Evolutionary conservation across 2,329 filamentous ascomycete genomes (phyloP).

Genomic region (Albophoma yamanashiensis): DNA sequence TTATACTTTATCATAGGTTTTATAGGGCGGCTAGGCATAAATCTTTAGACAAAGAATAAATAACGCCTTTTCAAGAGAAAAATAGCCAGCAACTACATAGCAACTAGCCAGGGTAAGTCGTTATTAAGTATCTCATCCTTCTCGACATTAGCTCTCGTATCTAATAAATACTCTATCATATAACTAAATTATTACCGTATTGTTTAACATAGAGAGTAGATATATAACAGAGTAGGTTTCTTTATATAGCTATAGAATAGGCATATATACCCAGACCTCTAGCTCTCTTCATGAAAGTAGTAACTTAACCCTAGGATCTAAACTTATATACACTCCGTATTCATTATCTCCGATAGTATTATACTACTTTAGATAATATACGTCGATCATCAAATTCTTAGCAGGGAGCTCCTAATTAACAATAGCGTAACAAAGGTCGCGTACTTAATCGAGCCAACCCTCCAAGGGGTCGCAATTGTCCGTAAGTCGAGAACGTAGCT

Average conservation of each 20-base stretch:
- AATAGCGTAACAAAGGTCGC: background rate
- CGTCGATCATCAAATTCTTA: constrained; percentile 1
- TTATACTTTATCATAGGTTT: constrained; percentile 49
- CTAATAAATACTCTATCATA: no score
- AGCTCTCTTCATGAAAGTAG: background rate
- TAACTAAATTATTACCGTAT: no score
- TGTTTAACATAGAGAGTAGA: no score
- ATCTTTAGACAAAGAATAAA: constrained; percentile 54
- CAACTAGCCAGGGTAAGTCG: no score
- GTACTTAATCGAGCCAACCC: background rate
- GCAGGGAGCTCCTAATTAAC: background rate
- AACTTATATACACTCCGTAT: background rate
- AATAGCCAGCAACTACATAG: no score
- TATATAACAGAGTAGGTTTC: no score
- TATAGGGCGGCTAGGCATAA: constrained; percentile 41
- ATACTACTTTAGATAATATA: constrained; percentile 1
- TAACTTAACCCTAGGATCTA: background rate
- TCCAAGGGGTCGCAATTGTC: background rate
- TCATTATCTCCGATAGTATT: background rate
- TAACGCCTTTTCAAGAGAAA: no score
- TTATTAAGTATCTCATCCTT: no score
- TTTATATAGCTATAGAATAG: no score
- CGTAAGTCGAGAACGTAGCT: background rate
- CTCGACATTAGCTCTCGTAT: no score
- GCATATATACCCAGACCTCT: no score